Percentiles rank a stretch among this genome's conserved stretches.
These are phyloP conservation scores for Cladorrhinum sp. DNA, from an alignment of 2,329 filamentous ascomycete species.

Conservation along the genomic window DNA sequence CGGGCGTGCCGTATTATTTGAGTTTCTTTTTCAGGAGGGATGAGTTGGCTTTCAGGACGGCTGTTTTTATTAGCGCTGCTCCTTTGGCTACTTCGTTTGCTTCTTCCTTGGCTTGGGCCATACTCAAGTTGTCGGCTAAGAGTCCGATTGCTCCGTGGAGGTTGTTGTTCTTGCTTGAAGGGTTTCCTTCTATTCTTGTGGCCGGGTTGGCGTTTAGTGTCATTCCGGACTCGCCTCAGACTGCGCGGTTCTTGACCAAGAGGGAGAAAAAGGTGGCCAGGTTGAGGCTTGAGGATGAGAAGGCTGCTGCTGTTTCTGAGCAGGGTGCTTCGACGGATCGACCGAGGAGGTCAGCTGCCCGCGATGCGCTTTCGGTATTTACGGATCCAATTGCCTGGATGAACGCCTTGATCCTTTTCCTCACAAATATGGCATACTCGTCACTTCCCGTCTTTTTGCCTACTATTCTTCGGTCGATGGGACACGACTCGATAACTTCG, in stretches of 20 bases:
- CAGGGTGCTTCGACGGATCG: not conserved
- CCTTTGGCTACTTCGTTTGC: slow-evolving; percentile 78
- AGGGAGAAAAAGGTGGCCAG: slow-evolving; percentile 68
- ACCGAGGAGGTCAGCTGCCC: slow-evolving; percentile 42
- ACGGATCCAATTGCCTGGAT: slow-evolving; percentile 69
- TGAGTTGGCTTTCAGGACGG: slow-evolving; percentile 81
- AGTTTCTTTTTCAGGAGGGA: slow-evolving; percentile 62
- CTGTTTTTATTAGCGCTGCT: slow-evolving; percentile 84
- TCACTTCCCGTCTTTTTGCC: slow-evolving; percentile 86
- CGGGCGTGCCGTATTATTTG: slow-evolving; percentile 61
- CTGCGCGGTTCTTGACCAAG: slow-evolving; percentile 59
- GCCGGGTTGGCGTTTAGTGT: slow-evolving; percentile 70
- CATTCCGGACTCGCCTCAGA: slow-evolving; percentile 72
- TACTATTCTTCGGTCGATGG: slow-evolving; percentile 74
- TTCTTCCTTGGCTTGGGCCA: slow-evolving; percentile 73
- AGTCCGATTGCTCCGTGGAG: slow-evolving; percentile 78
- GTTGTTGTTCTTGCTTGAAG: slow-evolving; percentile 79
- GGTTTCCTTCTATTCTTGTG: slow-evolving; percentile 76
- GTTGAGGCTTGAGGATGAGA: slow-evolving; percentile 50
- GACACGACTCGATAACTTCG: slow-evolving; percentile 62
- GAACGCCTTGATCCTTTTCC: slow-evolving; percentile 79
- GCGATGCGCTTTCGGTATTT: slow-evolving; percentile 58
- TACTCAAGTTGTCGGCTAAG: slow-evolving; percentile 63
- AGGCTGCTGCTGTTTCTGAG: slow-evolving; percentile 15
- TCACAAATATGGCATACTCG: slow-evolving; percentile 82